Percentiles rank a stretch among this genome's conserved stretches.
These are phyloP conservation scores for Chionographis japonica DNA, from an alignment of 106 monocot genomes.

Conservation along the genomic window DNA sequence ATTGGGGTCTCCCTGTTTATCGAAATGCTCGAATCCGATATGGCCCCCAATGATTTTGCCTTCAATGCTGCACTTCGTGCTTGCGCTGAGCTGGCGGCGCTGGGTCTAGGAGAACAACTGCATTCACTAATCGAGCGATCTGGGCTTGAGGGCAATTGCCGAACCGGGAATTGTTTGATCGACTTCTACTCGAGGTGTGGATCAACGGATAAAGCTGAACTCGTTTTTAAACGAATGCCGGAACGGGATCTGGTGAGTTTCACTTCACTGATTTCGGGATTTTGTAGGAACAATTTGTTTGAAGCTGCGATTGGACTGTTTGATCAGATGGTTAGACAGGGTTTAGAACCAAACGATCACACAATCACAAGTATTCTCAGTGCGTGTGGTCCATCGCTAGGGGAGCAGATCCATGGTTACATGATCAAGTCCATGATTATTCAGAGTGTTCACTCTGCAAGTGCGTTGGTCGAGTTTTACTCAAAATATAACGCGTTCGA, in stretches of 20 bases:
- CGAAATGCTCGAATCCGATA: slow-evolving; percentile 44
- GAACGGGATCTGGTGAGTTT: slow-evolving; percentile 48
- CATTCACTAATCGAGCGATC: slow-evolving; percentile 41
- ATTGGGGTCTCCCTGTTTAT: slow-evolving; percentile 42
- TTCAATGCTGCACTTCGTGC: slow-evolving; percentile 48
- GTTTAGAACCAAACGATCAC: slow-evolving; percentile 54
- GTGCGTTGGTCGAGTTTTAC: slow-evolving; percentile 66
- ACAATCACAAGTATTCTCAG: slow-evolving; percentile 52
- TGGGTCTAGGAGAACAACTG: slow-evolving; percentile 35
- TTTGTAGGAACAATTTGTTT: slow-evolving; percentile 29
- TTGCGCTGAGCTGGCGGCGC: slow-evolving; percentile 22
- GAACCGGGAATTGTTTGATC: slow-evolving; percentile 44
- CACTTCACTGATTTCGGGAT: slow-evolving; percentile 65
- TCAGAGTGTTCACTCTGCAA: slow-evolving; percentile 33
- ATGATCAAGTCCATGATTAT: slow-evolving; percentile 53
- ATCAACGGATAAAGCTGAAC: slow-evolving; percentile 25
- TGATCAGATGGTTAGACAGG: slow-evolving; percentile 31
- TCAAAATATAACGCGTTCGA: slow-evolving; percentile 29
- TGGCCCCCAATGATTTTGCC: slow-evolving; percentile 54
- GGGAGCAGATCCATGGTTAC: slow-evolving; percentile 73
- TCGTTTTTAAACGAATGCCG: slow-evolving; percentile 30
- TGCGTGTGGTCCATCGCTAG: slow-evolving; percentile 39
- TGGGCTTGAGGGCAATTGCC: slow-evolving; percentile 30
- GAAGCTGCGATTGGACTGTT: slow-evolving; percentile 34
- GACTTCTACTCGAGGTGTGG: slow-evolving; percentile 57